phyloP scores from a whole-genome alignment of 164 flowering plant species.

The Tinospora cordifolia region DNA sequence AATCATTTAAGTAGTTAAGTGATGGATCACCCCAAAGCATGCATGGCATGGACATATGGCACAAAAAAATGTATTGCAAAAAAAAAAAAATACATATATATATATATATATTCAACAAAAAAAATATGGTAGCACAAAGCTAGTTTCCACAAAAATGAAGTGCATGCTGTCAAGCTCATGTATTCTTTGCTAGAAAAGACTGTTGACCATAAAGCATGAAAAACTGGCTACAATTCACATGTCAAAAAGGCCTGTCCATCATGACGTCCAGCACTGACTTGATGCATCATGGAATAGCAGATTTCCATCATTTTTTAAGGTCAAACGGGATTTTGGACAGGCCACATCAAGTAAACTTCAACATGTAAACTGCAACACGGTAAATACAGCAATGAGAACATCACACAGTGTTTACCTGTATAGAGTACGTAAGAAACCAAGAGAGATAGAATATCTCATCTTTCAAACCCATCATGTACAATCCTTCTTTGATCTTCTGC shows the following conservation, averaged over 20 bases:
- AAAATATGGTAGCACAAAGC: background rate
- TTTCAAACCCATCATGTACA: slow-evolving; percentile 93
- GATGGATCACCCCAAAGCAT: background rate
- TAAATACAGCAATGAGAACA: background rate
- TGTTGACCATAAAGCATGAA: background rate
- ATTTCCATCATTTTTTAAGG: background rate
- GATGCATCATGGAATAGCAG: no score
- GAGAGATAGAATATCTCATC: slow-evolving; percentile 84
- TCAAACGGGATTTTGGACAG: no score
- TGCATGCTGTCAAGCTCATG: background rate
- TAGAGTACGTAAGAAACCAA: slow-evolving; percentile 80
- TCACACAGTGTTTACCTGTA: slow-evolving; percentile 49
- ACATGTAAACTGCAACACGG: background rate
- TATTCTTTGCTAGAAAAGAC: background rate
- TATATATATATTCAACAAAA: no score
- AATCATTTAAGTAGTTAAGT: no score
- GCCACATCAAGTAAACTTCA: background rate
- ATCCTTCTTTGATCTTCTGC: slow-evolving; percentile 91
- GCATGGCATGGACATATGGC: background rate
- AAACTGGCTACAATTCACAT: background rate
- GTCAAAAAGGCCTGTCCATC: background rate
- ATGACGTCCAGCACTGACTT: background rate
- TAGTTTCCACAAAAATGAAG: background rate
- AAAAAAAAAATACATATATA: background rate
- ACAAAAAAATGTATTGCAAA: background rate